Evolutionary conservation across 225 moss, liverwort and hornwort species (phyloP), one percentile per base, ranked within the genome.

Genomic region (Sphagnum contortum): DNA sequence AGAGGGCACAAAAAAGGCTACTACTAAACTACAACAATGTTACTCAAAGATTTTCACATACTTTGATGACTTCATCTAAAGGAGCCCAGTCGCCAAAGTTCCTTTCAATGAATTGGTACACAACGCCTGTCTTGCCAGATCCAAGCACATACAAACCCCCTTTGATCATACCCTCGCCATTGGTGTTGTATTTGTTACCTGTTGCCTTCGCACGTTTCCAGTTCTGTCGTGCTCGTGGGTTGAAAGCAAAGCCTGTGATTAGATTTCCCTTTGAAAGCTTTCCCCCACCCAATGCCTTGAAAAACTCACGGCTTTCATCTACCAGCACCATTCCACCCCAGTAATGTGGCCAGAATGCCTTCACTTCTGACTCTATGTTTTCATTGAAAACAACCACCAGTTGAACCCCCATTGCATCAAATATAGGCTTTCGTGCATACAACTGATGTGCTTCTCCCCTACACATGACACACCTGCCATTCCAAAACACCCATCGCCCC

Each of bases 391-490:
- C 90, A 0, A 88, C 95, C 45, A 92, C 90, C 58, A 96, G 69
- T 70, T 92, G 95, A 4, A 96, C 68, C 3, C 87, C 88, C 66
- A 90, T 70, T 4, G 92, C 88, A 57, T 92, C 95, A 73, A 96
- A 96, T 48, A 96, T 92, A 48, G 95, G 83, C 75, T 96, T 96
- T 48, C 92, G 77, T 2, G 89, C 86, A 54, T 85, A 96, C 44
- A 96, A 57, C 57, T 92, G 86, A 62, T 96, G 92, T 67, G 95
- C 95, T 63, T 92, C 95, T 4, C 92, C 95, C 11, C 95, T 84
- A 64, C 95, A 96, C 95, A 96, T 96, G 45, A 96, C 88, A 64
- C 95, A 96, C 62, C 95, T 96, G 90, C 29, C 44, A 50, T n/a
- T 29, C 29, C 29, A 29, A 60, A 60, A 44, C 60, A 29, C 29